Base-by-base conservation (phyloP, 2,329 filamentous ascomycete species). In the Trichoderma polysporum region DNA sequence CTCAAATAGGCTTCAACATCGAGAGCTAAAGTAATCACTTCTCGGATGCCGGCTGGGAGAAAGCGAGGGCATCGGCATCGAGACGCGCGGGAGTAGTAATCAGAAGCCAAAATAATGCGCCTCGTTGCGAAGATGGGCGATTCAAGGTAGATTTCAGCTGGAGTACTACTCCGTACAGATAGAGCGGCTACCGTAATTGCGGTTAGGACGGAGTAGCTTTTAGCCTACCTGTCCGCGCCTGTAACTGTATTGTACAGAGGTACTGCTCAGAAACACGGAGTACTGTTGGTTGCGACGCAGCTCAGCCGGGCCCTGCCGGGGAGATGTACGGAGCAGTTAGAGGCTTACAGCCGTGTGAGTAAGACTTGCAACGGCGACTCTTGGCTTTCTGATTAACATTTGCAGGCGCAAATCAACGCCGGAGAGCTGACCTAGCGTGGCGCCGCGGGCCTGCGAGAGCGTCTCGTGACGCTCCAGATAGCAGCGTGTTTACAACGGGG, bases 321-420 rank as follows among this genome's bases (percentile, higher is more conserved):
- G 45, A 27, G 25, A 2, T 19, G 29, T 33, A 19, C 50, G 27
- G 9, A 33, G 31, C 8, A 19, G 50, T 33, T 35, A n/a, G 25
- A 17, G 52, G 31, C 50, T 6, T 13, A 4, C 35, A 19, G 9
- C 41, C n/a, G 22, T n/a, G n/a, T 45, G n/a, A 22, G 5, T n/a
- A n/a, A n/a, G n/a, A 17, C 12, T 45, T 45, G 41, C 9, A 19
- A 45, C 7, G n/a, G n/a, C n/a, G n/a, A 2, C 41, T 45, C 19
- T 33, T 22, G 50, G 22, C 52, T n/a, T 15, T 41, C 37, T 57
- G 54, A 3, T 35, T 53, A 39, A 29, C 37, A 50, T 53, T 49
- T 50, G 63, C 53, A 58, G 67, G 67, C 67, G 67, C 67, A 68
- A 62, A 61, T 33, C 62, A 62, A 56, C 62, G 67, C 67, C 62